These are phyloP conservation scores for Trifolium fragiferum DNA, from an alignment of 306 rosid genomes.

Conservation along the genomic window DNA sequence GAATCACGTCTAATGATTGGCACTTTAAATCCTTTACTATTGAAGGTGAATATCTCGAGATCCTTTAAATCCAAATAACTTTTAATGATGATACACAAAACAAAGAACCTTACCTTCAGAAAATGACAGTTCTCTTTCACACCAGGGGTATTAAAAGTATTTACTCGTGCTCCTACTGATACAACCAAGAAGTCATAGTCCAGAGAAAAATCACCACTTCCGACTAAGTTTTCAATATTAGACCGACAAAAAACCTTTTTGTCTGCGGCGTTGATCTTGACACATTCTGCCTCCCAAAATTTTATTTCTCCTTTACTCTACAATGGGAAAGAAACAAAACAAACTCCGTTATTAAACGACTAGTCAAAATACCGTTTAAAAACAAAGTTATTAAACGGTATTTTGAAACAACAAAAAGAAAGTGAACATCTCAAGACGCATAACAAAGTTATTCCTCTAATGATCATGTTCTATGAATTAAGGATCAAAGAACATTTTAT, in stretches of 20 bases:
- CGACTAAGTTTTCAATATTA: slow-evolving; percentile 57
- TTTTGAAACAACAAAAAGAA: not conserved
- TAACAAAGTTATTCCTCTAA: slow-evolving; percentile 33
- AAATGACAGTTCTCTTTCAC: slow-evolving; percentile 87
- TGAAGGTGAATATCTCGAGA: not conserved
- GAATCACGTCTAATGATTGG: too few relatives aligned
- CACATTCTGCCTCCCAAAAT: slow-evolving; percentile 89
- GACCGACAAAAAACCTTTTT: slow-evolving; percentile 69
- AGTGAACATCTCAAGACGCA: slow-evolving; percentile 15
- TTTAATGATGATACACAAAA: slow-evolving; percentile 7
- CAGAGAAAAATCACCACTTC: slow-evolving; percentile 70
- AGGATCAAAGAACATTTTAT: slow-evolving; percentile 10
- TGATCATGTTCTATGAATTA: slow-evolving; percentile 14
- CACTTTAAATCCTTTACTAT: too few relatives aligned
- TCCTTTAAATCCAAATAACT: not conserved
- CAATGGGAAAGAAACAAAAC: slow-evolving; percentile 31
- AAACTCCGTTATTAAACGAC: slow-evolving; percentile 9
- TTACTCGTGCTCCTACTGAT: slow-evolving; percentile 89
- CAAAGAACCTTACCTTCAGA: slow-evolving; percentile 67
- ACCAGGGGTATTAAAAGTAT: slow-evolving; percentile 94
- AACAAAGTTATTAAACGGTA: too few relatives aligned
- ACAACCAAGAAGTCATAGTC: slow-evolving; percentile 88
- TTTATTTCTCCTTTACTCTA: slow-evolving; percentile 79
- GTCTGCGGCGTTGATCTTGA: slow-evolving; percentile 79
- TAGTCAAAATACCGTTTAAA: slow-evolving; percentile 17